phyloP scores from a whole-genome alignment of 129 eudicot genomes.

The Tanacetum coccineum region DNA sequence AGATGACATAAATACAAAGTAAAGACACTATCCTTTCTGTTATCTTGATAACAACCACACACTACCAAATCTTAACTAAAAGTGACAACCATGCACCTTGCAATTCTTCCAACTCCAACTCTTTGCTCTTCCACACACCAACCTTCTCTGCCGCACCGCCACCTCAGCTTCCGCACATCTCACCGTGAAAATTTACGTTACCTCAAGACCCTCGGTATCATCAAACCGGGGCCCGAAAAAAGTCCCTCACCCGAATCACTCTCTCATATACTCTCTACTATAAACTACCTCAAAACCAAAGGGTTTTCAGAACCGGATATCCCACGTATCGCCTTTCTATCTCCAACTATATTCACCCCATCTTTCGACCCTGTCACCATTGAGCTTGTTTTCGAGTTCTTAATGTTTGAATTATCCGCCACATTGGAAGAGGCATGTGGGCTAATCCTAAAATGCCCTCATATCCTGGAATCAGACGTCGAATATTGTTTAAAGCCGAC shows the following conservation, averaged over 20 bases:
- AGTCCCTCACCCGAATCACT: conserved; percentile 40
- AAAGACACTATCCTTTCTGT: not conserved
- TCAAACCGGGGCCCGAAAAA: conserved; percentile 19
- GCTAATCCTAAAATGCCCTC: conserved; percentile 44
- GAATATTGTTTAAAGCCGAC: conserved; percentile 34
- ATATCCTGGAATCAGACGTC: conserved; percentile 42
- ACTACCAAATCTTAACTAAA: not conserved
- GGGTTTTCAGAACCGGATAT: conserved; percentile 50
- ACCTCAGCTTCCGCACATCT: conserved; percentile 42
- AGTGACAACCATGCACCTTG: conserved; percentile 19
- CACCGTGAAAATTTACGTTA: conserved; percentile 46
- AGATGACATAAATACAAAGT: too few relatives aligned
- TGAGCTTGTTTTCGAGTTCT: conserved; percentile 45
- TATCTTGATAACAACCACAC: conserved; percentile 15
- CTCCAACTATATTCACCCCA: not conserved
- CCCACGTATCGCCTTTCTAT: conserved; percentile 18
- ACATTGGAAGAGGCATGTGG: conserved; percentile 34
- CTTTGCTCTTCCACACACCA: conserved; percentile 21
- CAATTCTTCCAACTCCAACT: conserved; percentile 6
- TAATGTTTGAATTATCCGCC: conserved; percentile 37
- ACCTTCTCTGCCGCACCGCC: conserved; percentile 22
- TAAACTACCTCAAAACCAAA: conserved; percentile 48
- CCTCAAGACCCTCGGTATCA: conserved; percentile 50
- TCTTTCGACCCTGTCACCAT: conserved; percentile 2
- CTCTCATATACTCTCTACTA: conserved; percentile 42